Base-by-base conservation (phyloP, 2,329 filamentous ascomycete species). In the Fusarium xylarioides region DNA sequence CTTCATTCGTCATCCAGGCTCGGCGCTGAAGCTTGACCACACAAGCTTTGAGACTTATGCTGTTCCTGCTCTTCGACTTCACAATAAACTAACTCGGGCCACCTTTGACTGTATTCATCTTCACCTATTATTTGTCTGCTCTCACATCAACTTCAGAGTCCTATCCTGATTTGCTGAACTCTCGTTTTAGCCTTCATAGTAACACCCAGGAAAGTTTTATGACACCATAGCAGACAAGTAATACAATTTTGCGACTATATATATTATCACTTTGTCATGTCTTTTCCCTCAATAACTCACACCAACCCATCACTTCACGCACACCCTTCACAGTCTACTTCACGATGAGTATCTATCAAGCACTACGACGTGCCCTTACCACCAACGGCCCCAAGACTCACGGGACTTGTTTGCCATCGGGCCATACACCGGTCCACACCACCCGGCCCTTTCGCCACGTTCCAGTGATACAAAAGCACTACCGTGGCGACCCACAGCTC, bases 201-300 rank as follows among this genome's bases (percentile, higher is more conserved):
- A 8, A 18, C 9, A 16, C 6, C 14, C 14, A 16, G 10, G 7
- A n/a, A 32, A 2, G 46, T n/a, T 30, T n/a, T 12, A 11, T 49
- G 46, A 1, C 3, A n/a, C 26, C 19, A 2, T 30, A 30, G 6
- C 3, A 16, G 3, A 44, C 10, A 23, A 32, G 19, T 6, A n/a
- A 16, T 0, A 4, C 1, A 15, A 7, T 34, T 14, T 34, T 23
- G 5, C 7, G 2, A 23, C 1, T 23, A 52, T 52, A 53, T 28
- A n/a, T 38, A 38, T 10, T 14, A 1, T 12, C 14, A 10, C 2
- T n/a, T 12, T 2, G 2, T 5, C 14, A 2, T 18, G 4, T 8
- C 10, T n/a, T 28, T 5, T 37, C 19, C 23, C 14, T 28, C 11
- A n/a, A 10, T 26, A 16, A 21, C 2, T 28, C 14, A 12, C 23